Evolutionary conservation across 768 basidiomycete species (phyloP), one percentile per base, ranked within the genome.

Genomic region (Chlorophyllum brunneum): DNA sequence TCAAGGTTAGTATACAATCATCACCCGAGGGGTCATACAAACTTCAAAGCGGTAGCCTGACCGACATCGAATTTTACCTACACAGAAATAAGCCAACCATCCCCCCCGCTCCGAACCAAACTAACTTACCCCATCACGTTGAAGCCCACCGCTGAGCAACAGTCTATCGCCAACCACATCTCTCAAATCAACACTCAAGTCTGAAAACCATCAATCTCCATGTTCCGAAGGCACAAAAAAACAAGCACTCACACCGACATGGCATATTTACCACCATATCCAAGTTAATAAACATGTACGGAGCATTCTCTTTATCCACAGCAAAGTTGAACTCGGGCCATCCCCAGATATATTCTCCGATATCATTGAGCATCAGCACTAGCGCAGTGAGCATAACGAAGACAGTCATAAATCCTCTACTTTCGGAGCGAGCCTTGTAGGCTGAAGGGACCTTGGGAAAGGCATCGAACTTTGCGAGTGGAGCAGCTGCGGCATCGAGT

Each of bases 91-190:
- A 39, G 29, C 23, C 24, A 52, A 39, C n/a, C 16, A 50, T 18
- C 23, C 22, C 24, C 8, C 27, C 13, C 11, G 23, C 11, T 37
- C 44, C 18, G 15, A 42, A 30, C 37, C 16, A 15, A 31, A 18
- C 48, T 20, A 2, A 73, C 80, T 55, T 63, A 91, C 89, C 33
- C 94, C 92, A 61, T 99, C 95, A 49, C 92, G 82, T 51, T 76
- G 82, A 63, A 98, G 82, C 22, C 82, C 83, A 55, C 72, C 71
- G 60, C 82, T 93, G 54, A 98, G 78, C 65, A 86, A 88, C 27
- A 99, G 63, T 36, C 95, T 76, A 65, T 99, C 95, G 2, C 95
- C 95, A n/a, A 97, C 78, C 0, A 88, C 89, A 65, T 99, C 95
- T 53, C 94, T 76, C 55, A 99, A 65, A 64, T 98, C 95, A 22